Evolutionary conservation across 495 filamentous ascomycete genomes (phyloP), one percentile per base, ranked within the genome.

Genomic region (Podospora pseudocomata): DNA sequence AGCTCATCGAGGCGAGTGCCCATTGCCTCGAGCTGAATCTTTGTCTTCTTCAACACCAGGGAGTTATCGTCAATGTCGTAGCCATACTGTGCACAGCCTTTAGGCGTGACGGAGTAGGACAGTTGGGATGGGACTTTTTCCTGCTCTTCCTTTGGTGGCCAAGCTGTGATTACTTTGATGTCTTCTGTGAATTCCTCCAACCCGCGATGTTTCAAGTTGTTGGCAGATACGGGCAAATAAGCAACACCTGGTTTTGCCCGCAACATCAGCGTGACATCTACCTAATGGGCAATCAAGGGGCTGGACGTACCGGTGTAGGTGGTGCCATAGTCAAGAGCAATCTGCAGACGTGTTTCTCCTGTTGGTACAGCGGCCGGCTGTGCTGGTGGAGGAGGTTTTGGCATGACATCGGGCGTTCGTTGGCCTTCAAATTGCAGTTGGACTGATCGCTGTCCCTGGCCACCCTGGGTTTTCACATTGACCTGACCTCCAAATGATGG

Each of bases 311-410:
- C 39, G 15, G 74, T 78, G 19, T 74, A 76, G 0, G 78, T 78
- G 0, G 78, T 80, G n/a, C 78, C 78, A 65, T 80, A 80, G 64
- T 80, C 78, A 0, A 80, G 9, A n/a, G 70, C 76, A 18, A 80
- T 27, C 16, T 78, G 59, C 44, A 80, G 68, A 23, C 75, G 72
- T 2, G 72, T 70, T 39, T 68, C 65, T 11, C 64, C 56, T 0
- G 60, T 23, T 2, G 65, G 59, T 1, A 60, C 27, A 49, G 39
- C 39, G 0, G 34, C 30, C 20, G 27, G 53, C 18, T 54, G 32
- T 15, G 27, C 66, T 13, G 66, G 19, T 26, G 53, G 23, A 23
- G 23, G 23, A 23, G 23, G 16, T 44, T 66, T 16, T 26, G 67
- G 19, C 20, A 20, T 63, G 5, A 15, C 20, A 49, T 28, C n/a